Conservation (phyloP, 176 grass and related monocot genomes). For the Puya raimondii region DNA sequence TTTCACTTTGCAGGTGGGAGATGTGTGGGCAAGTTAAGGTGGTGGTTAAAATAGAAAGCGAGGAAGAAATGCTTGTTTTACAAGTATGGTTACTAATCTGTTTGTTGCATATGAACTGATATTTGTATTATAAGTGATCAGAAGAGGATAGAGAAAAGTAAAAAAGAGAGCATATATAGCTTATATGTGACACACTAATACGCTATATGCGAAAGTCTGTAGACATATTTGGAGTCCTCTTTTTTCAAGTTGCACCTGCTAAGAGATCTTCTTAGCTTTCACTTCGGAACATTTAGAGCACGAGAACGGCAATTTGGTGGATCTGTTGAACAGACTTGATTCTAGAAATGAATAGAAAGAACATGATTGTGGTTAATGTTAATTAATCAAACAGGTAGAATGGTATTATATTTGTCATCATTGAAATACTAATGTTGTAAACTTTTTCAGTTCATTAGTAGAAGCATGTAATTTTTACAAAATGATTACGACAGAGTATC, state of each 20-base stretch:
- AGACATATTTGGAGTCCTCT: too few relatives aligned
- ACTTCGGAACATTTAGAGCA: neutral
- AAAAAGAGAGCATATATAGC: neutral
- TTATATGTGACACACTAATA: neutral
- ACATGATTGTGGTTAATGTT: neutral
- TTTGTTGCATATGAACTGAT: neutral
- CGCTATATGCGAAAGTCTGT: too few relatives aligned
- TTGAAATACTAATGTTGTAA: neutral
- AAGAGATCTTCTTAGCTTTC: neutral
- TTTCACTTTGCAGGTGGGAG: slow-evolving; percentile 65
- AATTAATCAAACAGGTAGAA: neutral
- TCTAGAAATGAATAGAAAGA: neutral
- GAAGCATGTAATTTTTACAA: too few relatives aligned
- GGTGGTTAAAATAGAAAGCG: slow-evolving; percentile 81
- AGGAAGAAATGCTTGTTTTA: slow-evolving; percentile 92
- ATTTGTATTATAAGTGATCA: neutral
- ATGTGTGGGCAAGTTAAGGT: slow-evolving; percentile 92
- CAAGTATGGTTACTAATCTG: slow-evolving; percentile 30
- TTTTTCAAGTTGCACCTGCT: neutral
- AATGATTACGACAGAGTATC: too few relatives aligned
- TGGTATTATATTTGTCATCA: neutral
- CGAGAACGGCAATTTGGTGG: neutral
- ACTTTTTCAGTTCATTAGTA: neutral
- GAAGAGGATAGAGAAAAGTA: neutral
- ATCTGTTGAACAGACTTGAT: neutral